phyloP scores from a whole-genome alignment of 495 filamentous ascomycete genomes.

The Penicillium malachiteum region DNA sequence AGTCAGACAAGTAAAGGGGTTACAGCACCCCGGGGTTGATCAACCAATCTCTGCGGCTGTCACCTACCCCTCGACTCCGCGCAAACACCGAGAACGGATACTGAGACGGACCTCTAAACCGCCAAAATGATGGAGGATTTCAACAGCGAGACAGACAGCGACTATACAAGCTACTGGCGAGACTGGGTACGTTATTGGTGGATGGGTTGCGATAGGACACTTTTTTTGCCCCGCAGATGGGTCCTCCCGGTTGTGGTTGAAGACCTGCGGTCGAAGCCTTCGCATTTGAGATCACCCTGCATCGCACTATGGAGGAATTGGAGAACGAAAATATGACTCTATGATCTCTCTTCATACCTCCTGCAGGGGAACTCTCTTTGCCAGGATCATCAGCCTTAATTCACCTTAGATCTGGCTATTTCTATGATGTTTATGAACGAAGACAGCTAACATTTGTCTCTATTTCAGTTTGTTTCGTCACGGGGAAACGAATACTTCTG shows the following conservation, averaged over 20 bases:
- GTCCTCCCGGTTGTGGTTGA: neutral
- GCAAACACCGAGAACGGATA: conserved; percentile 6
- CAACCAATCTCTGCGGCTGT: conserved; percentile 35
- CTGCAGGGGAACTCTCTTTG: neutral
- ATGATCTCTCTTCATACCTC: neutral
- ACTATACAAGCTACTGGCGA: conserved; percentile 98
- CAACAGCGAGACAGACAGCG: conserved; percentile 95
- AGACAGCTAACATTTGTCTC: conserved; percentile 12
- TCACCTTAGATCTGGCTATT: neutral
- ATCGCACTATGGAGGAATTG: neutral
- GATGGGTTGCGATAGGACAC: neutral
- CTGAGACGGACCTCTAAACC: neutral
- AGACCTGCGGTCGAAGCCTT: neutral
- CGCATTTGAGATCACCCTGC: neutral
- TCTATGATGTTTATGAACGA: neutral
- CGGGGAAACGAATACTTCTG: conserved; percentile 99
- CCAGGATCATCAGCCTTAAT: neutral
- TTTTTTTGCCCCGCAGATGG: conserved; percentile 9
- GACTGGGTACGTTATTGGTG: conserved; percentile 78
- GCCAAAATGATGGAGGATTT: conserved; percentile 80
- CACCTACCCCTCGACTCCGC: conserved; percentile 9
- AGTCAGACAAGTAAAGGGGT: conserved; percentile 1
- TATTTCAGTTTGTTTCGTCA: conserved; percentile 85
- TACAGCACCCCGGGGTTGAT: conserved; percentile 22
- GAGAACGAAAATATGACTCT: neutral